A percentile compares a stretch with the other conserved stretches of the same genome.
phyloP scores from a whole-genome alignment of 805 yeast genomes.

The Yarrowia divulgata region DNA sequence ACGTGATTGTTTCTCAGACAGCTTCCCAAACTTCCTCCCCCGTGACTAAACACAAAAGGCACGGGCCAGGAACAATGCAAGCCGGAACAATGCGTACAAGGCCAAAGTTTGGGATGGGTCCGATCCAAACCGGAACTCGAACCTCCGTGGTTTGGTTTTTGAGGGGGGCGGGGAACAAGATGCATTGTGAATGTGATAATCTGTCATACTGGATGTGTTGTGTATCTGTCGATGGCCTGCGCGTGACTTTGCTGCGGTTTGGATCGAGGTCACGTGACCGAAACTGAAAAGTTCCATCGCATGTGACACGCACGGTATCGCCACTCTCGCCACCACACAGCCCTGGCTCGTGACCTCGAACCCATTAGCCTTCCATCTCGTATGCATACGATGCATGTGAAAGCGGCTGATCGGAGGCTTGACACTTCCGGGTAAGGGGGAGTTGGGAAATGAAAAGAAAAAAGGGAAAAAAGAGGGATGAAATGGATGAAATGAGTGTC shows the following conservation, averaged over 20 bases:
- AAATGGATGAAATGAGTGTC: no score
- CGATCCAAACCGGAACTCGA: not conserved
- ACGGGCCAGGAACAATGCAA: not conserved
- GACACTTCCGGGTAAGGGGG: not conserved
- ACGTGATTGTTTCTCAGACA: no score
- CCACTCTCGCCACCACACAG: slow-evolving; percentile 2
- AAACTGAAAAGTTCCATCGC: no score
- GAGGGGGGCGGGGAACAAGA: not conserved
- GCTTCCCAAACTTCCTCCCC: no score
- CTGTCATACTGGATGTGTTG: no score
- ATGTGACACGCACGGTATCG: not conserved
- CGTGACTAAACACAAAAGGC: not conserved
- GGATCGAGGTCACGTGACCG: slow-evolving; percentile 3
- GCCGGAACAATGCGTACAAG: not conserved
- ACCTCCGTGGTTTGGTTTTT: no score
- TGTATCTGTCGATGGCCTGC: no score
- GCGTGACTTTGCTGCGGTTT: no score
- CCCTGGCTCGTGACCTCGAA: slow-evolving; percentile 14
- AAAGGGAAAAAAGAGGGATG: not conserved
- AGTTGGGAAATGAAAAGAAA: not conserved
- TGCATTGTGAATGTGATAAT: not conserved
- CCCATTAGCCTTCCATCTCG: slow-evolving; percentile 33
- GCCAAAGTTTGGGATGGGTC: slow-evolving; percentile 1
- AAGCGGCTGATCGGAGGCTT: slow-evolving; percentile 21
- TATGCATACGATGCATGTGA: slow-evolving; percentile 32